Conservation (phyloP, 2,329 filamentous ascomycete species). For the Fusarium redolens region DNA sequence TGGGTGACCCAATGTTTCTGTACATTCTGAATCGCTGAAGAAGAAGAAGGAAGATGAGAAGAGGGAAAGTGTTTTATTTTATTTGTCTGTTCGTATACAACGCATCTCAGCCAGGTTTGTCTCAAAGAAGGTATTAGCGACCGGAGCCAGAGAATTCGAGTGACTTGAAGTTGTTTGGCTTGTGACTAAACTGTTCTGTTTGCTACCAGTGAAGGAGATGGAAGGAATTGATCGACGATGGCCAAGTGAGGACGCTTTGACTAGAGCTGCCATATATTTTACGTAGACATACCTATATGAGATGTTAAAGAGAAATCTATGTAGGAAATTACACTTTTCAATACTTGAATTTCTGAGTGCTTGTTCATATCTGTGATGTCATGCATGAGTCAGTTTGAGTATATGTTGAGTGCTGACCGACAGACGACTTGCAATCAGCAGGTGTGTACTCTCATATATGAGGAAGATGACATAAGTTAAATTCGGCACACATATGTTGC, state of each 20-base stretch:
- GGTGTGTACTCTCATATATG: too few species aligned
- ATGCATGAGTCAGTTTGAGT: not conserved
- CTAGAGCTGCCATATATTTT: constrained; percentile 11
- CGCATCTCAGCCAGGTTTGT: constrained; percentile 43
- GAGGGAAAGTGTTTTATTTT: constrained; percentile 31
- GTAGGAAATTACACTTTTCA: constrained; percentile 6
- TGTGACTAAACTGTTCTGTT: constrained; percentile 21
- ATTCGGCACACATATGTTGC: not conserved
- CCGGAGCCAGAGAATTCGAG: constrained; percentile 36
- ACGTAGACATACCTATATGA: constrained; percentile 5
- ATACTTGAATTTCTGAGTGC: not conserved
- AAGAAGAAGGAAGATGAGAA: constrained; percentile 20
- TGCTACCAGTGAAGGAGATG: constrained; percentile 1
- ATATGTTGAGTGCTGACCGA: not conserved
- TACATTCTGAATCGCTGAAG: constrained; percentile 21
- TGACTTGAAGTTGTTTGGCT: constrained; percentile 16
- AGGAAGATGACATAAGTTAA: not conserved
- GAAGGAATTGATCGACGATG: not conserved
- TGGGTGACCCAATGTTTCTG: constrained; percentile 33
- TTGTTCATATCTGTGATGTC: not conserved
- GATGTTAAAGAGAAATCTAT: constrained; percentile 12
- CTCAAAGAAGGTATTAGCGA: constrained; percentile 41
- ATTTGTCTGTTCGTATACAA: constrained; percentile 43
- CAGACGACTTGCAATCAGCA: too few species aligned
- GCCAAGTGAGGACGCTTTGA: not conserved